phyloP scores from a whole-genome alignment of 169 alveolate genomes.

The Eimeria brunetti region DNA sequence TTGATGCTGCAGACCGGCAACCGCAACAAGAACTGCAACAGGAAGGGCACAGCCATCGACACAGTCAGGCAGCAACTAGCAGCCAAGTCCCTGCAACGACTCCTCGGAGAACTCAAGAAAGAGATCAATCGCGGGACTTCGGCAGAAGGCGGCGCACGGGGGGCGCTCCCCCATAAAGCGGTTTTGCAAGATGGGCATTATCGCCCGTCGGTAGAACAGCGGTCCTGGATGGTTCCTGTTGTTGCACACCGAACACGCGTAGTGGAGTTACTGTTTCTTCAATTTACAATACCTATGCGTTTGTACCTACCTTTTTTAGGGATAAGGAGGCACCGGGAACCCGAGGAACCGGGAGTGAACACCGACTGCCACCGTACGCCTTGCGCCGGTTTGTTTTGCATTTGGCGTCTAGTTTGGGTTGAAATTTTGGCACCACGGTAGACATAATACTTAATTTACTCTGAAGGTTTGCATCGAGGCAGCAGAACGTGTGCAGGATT shows the following conservation, averaged over 20 bases:
- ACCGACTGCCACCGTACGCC: background rate
- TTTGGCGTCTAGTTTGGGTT: background rate
- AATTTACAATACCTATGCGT: background rate
- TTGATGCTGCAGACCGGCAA: background rate
- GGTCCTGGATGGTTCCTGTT: background rate
- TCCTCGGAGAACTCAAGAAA: conserved; percentile 42
- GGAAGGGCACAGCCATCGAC: conserved; percentile 12
- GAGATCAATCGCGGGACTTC: conserved; percentile 44
- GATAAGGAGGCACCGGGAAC: background rate
- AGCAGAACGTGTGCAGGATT: background rate
- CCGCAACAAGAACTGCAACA: conserved; percentile 19
- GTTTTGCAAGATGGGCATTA: background rate
- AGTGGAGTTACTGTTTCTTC: background rate
- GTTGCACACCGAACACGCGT: background rate
- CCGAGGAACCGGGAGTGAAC: background rate
- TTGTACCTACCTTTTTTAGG: background rate
- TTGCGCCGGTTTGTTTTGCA: background rate
- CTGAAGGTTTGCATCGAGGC: background rate
- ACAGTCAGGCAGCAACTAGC: background rate
- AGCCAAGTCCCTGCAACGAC: background rate
- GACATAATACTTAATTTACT: background rate
- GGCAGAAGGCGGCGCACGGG: conserved; percentile 59
- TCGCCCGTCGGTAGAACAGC: background rate
- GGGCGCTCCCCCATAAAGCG: conserved; percentile 6
- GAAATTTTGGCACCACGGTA: background rate